Evolutionary conservation across 371 early-diverging fungal species (phyloP), one percentile per base, ranked within the genome.

Genomic region (Lichtheimia hyalospora): DNA sequence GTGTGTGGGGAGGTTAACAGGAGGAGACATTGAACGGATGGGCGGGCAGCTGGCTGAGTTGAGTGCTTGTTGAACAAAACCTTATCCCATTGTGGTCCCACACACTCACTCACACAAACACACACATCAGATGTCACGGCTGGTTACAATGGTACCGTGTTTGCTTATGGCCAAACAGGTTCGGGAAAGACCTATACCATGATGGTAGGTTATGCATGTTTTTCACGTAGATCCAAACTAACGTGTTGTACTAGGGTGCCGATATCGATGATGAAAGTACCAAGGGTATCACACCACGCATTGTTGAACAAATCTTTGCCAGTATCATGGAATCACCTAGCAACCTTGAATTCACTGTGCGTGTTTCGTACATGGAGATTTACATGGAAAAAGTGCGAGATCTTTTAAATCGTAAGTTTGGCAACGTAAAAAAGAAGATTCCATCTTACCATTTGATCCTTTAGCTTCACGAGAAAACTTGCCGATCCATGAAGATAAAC

Each of bases 381-480:
- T 99, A 99, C 81, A 98, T 98, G 92, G 99, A 99, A 66, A 91
- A 90, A 68, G 90, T 98, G 59, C 84, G 92, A 52, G 97, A 97
- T 84, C 77, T 98, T 69, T 81, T 99, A 61, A 89, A 89, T 68
- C 92, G 90, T 80, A 77, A 73, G 65, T 71, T 40, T 41, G 21
- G 21, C 21, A 46, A 21, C 46, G n/a, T 21, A 18, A 21, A n/a
- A 46, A 5, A 46, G 46, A 18, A 21, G 18, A 2, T 41, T 10
- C 27, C 21, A 14, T 4, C 51, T 54, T 18, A 34, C 13, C 12
- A 2, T 34, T 28, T 42, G 7, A 24, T 28, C 14, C 50, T 46
- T 49, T 48, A 91, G 91, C 91, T 34, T 62, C 75, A 13, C 87
- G 89, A 51, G 90, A 91, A 69, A 95, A 93, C 71, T 79, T 95